Conservation (phyloP, 164 flowering plant genomes). For the Protea cynaroides region DNA sequence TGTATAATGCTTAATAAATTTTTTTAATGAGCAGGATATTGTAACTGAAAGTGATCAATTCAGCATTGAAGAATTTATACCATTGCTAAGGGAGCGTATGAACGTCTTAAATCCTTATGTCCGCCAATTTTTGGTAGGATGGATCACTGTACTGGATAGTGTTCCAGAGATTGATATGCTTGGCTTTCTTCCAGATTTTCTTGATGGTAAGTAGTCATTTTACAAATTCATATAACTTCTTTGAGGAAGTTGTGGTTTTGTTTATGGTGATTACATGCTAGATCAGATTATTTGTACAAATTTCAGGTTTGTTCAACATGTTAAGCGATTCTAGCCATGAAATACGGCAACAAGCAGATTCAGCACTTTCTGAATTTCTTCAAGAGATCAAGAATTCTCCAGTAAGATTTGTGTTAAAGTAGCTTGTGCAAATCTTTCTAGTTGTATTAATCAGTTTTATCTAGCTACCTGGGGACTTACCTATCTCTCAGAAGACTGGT, state of each 20-base stretch:
- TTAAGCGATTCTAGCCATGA: slow-evolving; percentile 95
- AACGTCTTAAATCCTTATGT: slow-evolving; percentile 85
- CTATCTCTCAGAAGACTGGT: background rate
- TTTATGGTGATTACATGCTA: background rate
- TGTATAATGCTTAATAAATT: background rate
- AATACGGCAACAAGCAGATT: slow-evolving; percentile 97
- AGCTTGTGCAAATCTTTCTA: background rate
- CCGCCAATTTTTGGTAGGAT: slow-evolving; percentile 97
- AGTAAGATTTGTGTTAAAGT: slow-evolving; percentile 42
- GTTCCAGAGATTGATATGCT: slow-evolving; percentile 99
- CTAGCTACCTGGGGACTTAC: background rate
- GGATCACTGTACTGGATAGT: slow-evolving; percentile 98
- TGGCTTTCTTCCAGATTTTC: slow-evolving; percentile 99
- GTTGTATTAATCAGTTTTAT: background rate
- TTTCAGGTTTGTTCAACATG: slow-evolving; percentile 92
- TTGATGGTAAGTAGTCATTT: slow-evolving; percentile 72
- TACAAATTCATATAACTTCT: background rate
- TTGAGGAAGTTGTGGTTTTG: background rate
- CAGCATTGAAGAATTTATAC: slow-evolving; percentile 99
- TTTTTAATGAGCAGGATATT: slow-evolving; percentile 67
- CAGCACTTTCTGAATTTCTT: slow-evolving; percentile 96
- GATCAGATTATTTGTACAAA: background rate
- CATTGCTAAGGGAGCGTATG: slow-evolving; percentile 94
- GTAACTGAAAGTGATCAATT: slow-evolving; percentile 96
- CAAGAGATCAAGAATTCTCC: slow-evolving; percentile 97